Evolutionary conservation across 192 early-diverging fungal genomes (phyloP).

Genomic region (Entomortierella parvispora): DNA sequence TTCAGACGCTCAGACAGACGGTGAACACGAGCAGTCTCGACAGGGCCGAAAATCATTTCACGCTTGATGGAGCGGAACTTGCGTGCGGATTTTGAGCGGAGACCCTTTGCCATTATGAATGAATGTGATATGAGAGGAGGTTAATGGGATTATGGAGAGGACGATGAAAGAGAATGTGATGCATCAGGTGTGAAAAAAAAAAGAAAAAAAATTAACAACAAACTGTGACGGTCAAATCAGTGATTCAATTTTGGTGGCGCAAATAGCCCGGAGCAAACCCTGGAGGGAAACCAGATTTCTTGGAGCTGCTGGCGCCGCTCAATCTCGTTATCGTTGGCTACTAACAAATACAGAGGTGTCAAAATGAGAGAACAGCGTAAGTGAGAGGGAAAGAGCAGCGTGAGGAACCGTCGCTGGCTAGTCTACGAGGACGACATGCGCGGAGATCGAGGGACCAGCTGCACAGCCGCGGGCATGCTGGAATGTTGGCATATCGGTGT

Average conservation of each 20-base stretch:
- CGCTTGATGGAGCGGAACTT: conserved; percentile 69
- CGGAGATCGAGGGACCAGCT: no score
- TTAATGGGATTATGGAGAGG: background rate
- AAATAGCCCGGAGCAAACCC: background rate
- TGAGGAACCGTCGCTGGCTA: no score
- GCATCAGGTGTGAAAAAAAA: background rate
- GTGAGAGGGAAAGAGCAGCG: no score
- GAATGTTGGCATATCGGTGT: no score
- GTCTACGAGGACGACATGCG: no score
- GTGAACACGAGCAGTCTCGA: conserved; percentile 61
- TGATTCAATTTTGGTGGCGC: background rate
- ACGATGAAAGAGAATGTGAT: background rate
- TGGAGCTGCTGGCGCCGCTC: no score
- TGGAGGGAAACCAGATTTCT: background rate
- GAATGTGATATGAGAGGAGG: background rate
- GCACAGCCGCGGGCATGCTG: no score
- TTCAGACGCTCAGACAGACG: conserved; percentile 55
- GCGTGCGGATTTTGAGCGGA: conserved; percentile 60
- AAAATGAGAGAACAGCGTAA: no score
- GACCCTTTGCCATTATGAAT: conserved; percentile 57
- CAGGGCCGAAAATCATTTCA: conserved; percentile 61
- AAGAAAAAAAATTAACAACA: background rate
- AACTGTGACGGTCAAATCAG: background rate
- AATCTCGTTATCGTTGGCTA: no score
- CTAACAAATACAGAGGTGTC: no score